Conservation (phyloP, 192 early-diverging fungal species). For the Gryganskiella cystojenkinii region DNA sequence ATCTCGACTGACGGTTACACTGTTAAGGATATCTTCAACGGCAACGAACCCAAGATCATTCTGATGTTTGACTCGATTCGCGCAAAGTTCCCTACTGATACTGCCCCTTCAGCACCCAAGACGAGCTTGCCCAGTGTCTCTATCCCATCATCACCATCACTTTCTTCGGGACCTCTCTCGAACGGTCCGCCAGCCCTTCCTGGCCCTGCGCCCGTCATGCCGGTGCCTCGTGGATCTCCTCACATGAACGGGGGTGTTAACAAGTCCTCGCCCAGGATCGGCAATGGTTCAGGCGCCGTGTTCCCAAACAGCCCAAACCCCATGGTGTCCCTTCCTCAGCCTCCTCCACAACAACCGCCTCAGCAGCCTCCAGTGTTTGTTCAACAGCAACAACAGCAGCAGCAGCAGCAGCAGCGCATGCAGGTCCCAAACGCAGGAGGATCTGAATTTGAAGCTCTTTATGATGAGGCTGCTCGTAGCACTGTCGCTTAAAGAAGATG, state of each 20-base stretch:
- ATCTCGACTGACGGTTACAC: conserved; percentile 65
- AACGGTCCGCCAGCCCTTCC: not conserved
- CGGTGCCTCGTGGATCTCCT: not conserved
- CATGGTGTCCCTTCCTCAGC: not conserved
- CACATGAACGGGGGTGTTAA: not conserved
- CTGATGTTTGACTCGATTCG: conserved; percentile 46
- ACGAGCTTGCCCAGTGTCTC: not conserved
- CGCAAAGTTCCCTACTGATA: conserved; percentile 27
- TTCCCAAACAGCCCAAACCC: not conserved
- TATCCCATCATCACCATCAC: not conserved
- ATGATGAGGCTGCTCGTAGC: conserved; percentile 51
- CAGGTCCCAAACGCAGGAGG: conserved; percentile 19
- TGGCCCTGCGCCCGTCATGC: not conserved
- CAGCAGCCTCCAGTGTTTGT: not conserved
- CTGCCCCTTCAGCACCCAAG: not conserved
- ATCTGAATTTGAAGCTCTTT: conserved; percentile 46
- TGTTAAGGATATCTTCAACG: conserved; percentile 61
- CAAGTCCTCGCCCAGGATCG: not conserved
- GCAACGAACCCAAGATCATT: conserved; percentile 46
- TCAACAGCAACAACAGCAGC: conserved; percentile 4
- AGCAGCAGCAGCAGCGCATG: not conserved
- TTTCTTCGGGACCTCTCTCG: not conserved
- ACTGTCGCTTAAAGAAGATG: conserved; percentile 25
- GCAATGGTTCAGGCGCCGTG: too few species aligned
- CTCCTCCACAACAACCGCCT: not conserved